Percentiles rank a stretch among this genome's conserved stretches.
phyloP scores from a whole-genome alignment of 2,329 filamentous ascomycete species.

The Tricladium varicosporioides region DNA sequence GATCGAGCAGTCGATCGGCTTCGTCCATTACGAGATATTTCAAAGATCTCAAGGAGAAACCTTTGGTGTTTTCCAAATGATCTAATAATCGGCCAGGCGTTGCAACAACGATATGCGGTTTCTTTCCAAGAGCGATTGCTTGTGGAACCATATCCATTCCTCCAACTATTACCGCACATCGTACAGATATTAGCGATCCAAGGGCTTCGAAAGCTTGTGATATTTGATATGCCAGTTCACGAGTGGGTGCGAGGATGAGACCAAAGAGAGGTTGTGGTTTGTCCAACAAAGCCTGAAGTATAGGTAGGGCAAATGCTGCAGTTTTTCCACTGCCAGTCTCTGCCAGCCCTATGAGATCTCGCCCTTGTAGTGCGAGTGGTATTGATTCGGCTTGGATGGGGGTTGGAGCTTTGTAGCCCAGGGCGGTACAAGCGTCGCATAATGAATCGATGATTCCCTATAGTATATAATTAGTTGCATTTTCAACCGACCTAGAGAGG shows the following conservation, averaged over 20 bases:
- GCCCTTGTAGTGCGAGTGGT: conserved; percentile 72
- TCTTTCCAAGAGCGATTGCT: conserved; percentile 88
- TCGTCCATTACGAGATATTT: conserved; percentile 96
- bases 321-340: conserved; percentile 97
- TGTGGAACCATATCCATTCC: conserved; percentile 96
- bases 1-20: conserved; percentile 85
- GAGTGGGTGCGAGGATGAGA: conserved; percentile 88
- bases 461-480: conserved; percentile 5
- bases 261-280: conserved; percentile 83
- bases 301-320: conserved; percentile 88
- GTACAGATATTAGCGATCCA: conserved; percentile 82
- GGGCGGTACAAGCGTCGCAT: conserved; percentile 79
- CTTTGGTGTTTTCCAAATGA: conserved; percentile 94
- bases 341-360: conserved; percentile 89
- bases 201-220: conserved; percentile 84
- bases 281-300: conserved; percentile 86
- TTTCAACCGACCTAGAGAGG: not conserved
- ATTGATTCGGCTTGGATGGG: conserved; percentile 87
- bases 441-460: conserved; percentile 81
- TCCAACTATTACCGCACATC: conserved; percentile 82
- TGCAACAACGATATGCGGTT: conserved; percentile 89
- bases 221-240: conserved; percentile 92
- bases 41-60: conserved; percentile 78
- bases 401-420: conserved; percentile 84
- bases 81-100: conserved; percentile 88